Conservation (phyloP, 345 rosid genomes). For the Mangifera indica region DNA sequence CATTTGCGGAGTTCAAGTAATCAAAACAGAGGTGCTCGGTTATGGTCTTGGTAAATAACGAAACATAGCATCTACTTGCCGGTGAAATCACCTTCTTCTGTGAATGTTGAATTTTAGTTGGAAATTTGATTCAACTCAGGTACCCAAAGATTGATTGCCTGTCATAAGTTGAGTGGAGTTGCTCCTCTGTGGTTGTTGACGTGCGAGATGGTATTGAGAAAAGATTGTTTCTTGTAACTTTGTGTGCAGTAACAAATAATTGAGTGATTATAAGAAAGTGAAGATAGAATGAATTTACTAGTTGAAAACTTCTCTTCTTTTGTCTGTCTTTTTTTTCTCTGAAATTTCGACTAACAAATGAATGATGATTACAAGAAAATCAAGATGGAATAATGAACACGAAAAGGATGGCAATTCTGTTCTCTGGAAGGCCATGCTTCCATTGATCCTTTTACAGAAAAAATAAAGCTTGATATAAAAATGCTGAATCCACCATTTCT, state of each 20-base stretch:
- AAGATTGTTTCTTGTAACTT: conserved; percentile 56
- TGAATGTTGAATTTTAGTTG: conserved; percentile 24
- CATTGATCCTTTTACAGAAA: neutral
- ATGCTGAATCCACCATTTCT: too few relatives aligned
- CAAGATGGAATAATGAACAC: neutral
- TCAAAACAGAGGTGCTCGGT: conserved; percentile 49
- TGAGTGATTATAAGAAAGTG: conserved; percentile 42
- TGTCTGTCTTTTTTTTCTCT: neutral
- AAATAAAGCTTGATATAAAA: neutral
- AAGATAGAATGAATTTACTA: conserved; percentile 35
- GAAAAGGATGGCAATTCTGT: neutral
- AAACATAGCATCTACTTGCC: conserved; percentile 29
- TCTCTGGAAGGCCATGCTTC: neutral
- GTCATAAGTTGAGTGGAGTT: conserved; percentile 34
- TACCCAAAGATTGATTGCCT: conserved; percentile 31
- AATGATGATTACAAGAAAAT: too few relatives aligned
- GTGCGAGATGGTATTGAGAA: conserved; percentile 33
- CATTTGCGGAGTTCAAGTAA: conserved; percentile 37
- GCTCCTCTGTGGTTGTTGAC: conserved; percentile 28
- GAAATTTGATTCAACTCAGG: conserved; percentile 37
- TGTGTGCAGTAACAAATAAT: conserved; percentile 76
- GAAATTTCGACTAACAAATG: conserved; percentile 9
- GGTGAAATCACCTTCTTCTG: conserved; percentile 25
- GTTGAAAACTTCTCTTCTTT: conserved; percentile 16
- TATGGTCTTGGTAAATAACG: conserved; percentile 62